A percentile compares a stretch with the other conserved stretches of the same genome.
These are phyloP conservation scores for Mycena amicta DNA, from an alignment of 768 basidiomycete species.

Conservation along the genomic window DNA sequence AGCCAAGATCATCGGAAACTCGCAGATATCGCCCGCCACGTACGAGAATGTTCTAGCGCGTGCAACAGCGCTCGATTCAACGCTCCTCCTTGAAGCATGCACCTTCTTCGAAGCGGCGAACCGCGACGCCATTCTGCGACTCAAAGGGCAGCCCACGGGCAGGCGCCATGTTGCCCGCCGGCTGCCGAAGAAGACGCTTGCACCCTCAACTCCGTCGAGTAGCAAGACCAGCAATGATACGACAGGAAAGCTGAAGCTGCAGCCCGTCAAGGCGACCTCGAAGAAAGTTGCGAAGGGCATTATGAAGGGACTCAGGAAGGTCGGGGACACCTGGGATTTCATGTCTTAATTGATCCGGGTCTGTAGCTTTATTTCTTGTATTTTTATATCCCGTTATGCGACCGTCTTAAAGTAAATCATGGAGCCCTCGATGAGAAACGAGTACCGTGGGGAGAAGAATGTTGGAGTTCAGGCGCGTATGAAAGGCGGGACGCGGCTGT, in stretches of 20 bases:
- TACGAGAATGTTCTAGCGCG: slow-evolving; percentile 23
- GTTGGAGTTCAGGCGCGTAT: no score
- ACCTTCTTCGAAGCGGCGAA: slow-evolving; percentile 22
- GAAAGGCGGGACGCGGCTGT: no score
- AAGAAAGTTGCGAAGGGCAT: slow-evolving; percentile 18
- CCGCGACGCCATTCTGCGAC: slow-evolving; percentile 20
- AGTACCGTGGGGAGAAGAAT: no score
- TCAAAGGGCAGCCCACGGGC: slow-evolving; percentile 18
- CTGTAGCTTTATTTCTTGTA: background rate
- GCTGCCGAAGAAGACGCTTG: slow-evolving; percentile 14
- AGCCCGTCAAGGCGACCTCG: slow-evolving; percentile 5
- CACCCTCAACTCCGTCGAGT: background rate
- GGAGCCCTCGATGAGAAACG: no score
- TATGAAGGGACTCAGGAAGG: slow-evolving; percentile 16
- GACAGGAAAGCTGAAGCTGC: background rate
- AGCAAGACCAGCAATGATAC: background rate
- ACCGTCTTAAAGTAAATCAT: no score
- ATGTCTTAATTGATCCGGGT: slow-evolving; percentile 3
- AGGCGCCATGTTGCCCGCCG: slow-evolving; percentile 13
- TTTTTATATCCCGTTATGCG: slow-evolving; percentile 11
- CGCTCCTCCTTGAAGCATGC: slow-evolving; percentile 21
- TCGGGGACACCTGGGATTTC: slow-evolving; percentile 18
- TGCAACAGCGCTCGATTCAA: slow-evolving; percentile 20
- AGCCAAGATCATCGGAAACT: slow-evolving; percentile 22
- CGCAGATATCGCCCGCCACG: slow-evolving; percentile 22